Percentiles rank a stretch among this genome's conserved stretches.
These are phyloP conservation scores for Pontederia crassipes DNA, from an alignment of 176 grass and related monocot genomes.

Conservation along the genomic window DNA sequence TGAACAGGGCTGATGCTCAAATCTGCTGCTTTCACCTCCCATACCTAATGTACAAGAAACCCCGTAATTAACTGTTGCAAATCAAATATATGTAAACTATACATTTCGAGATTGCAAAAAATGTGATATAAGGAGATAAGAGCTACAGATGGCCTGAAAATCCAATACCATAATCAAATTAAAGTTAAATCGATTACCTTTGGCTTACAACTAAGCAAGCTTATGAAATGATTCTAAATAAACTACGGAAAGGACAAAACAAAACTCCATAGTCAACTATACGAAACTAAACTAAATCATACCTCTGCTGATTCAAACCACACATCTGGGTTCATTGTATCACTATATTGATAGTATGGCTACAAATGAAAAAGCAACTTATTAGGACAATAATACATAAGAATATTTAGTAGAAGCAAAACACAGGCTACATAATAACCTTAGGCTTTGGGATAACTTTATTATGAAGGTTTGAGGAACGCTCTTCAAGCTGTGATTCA, in stretches of 20 bases:
- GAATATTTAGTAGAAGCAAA: neutral
- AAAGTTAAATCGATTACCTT: no score
- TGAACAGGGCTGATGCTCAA: constrained; percentile 98
- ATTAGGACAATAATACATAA: neutral
- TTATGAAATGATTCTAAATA: no score
- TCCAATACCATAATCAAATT: no score
- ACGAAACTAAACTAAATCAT: neutral
- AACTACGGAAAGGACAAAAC: no score
- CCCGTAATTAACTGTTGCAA: neutral
- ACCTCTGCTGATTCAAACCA: constrained; percentile 95
- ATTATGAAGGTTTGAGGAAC: constrained; percentile 67
- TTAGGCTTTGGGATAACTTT: constrained; percentile 91
- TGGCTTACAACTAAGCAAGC: no score
- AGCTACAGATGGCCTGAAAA: no score
- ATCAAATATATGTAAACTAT: no score
- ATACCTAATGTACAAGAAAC: constrained; percentile 42
- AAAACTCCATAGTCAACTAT: no score
- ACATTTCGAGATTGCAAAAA: no score
- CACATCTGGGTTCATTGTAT: constrained; percentile 87
- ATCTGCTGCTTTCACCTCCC: constrained; percentile 99
- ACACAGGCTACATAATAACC: constrained; percentile 29
- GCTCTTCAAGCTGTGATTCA: constrained; percentile 86
- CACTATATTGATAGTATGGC: constrained; percentile 89
- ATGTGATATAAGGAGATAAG: no score
- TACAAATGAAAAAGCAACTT: constrained; percentile 23